Evolutionary conservation across 2,329 filamentous ascomycete genomes (phyloP).

Genomic region (Colletotrichum navitas): DNA sequence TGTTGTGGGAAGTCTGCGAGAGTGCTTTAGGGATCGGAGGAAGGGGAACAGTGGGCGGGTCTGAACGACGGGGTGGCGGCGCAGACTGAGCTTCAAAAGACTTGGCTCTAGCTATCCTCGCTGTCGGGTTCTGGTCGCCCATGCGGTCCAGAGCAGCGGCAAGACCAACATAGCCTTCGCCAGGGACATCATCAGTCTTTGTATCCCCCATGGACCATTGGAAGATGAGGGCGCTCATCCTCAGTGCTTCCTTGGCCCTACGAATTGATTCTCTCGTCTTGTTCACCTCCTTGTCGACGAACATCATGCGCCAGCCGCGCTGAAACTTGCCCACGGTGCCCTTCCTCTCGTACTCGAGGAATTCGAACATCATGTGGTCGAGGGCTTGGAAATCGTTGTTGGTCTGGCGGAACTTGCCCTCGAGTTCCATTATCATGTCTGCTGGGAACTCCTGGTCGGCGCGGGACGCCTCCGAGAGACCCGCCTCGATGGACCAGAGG

Average conservation of each 20-base stretch:
- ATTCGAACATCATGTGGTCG: conserved; percentile 72
- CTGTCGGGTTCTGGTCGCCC: conserved; percentile 47
- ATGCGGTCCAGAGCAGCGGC: conserved; percentile 72
- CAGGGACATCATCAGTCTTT: conserved; percentile 70
- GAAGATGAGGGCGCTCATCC: conserved; percentile 74
- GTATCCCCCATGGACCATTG: conserved; percentile 73
- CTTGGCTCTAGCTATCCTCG: conserved; percentile 48
- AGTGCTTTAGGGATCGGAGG: conserved; percentile 33
- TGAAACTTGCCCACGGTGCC: conserved; percentile 70
- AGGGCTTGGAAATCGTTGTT: conserved; percentile 73
- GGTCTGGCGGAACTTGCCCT: conserved; percentile 72
- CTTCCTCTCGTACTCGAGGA: conserved; percentile 73
- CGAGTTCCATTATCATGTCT: conserved; percentile 73
- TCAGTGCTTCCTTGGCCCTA: conserved; percentile 71
- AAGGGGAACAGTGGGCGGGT: conserved; percentile 10
- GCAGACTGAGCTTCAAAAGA: conserved; percentile 45
- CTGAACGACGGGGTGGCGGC: conserved; percentile 2
- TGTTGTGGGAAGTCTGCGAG: conserved; percentile 42
- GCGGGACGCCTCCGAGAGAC: conserved; percentile 67
- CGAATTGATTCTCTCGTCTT: conserved; percentile 69
- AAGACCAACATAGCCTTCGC: conserved; percentile 76
- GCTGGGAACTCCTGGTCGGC: conserved; percentile 66
- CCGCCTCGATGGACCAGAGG: conserved; percentile 76
- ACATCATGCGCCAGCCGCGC: conserved; percentile 73
- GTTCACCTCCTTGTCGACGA: conserved; percentile 71